Evolutionary conservation across 2,329 filamentous ascomycete genomes (phyloP), one percentile per base, ranked within the genome.

Genomic region (Penicillium brasilianum): DNA sequence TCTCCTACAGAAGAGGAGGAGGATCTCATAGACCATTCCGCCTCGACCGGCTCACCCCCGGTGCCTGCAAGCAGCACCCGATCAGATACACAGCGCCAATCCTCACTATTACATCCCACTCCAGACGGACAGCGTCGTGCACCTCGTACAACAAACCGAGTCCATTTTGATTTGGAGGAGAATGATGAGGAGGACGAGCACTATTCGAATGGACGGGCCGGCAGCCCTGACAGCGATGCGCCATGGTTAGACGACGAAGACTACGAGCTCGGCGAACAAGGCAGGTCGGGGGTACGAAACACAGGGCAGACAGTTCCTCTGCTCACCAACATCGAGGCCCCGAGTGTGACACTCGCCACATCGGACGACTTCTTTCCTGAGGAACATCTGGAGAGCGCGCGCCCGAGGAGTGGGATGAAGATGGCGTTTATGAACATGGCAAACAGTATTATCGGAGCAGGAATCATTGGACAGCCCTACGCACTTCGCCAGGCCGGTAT

Each of bases 361-460:
- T 81, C 81, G 28, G 83, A 86, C 2, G 78, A 84, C 60, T 83
- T 86, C 68, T 80, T 83, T 58, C 81, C 84, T 0, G 84, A 87
- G 67, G 84, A 88, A 55, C 78, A 86, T 61, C 74, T 88, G 59
- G 85, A 88, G 67, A 82, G 77, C 64, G 83, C 85, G 20, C 85
- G 93, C 59, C 93, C 94, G 50, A 94, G 94, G 79, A 96, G 92
- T 60, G 90, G 90, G 5, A 84, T 98, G 79, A 84, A 86, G 64
- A 92, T 90, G 74, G 94, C 95, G 3, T 98, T 99, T 69, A 97
- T 98, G 93, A 99, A 99, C 80, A 99, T 99, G 95, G 94, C 95
- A 65, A 99, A 99, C 81, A 96, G 91, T 71, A 99, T 99, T 76
- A 97, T 99, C 63, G 87, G 87, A 32, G 87, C 87, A 32, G 87